phyloP scores from a whole-genome alignment of 805 yeast genomes.

The Saccharomycopsis guyanensis region DNA sequence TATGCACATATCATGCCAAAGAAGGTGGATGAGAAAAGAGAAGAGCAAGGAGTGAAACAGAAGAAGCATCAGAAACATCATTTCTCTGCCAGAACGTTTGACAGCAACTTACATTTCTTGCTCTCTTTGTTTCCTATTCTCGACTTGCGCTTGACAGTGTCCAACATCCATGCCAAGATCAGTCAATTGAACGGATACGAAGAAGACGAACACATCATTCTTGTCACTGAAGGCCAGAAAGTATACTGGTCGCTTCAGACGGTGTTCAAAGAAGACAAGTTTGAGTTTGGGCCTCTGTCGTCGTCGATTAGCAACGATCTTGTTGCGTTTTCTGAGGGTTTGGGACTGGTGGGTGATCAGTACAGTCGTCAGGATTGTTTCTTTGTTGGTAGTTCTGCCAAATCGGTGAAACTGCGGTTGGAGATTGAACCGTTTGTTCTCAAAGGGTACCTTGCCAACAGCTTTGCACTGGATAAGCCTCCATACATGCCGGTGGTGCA shows the following conservation, averaged over 20 bases:
- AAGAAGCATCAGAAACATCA: too few species aligned
- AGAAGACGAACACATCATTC: constrained; percentile 1
- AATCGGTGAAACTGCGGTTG: background rate
- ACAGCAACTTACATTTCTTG: background rate
- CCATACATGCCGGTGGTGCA: constrained; percentile 15
- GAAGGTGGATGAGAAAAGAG: background rate
- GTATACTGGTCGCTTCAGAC: constrained; percentile 8
- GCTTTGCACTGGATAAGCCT: background rate
- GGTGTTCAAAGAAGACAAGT: background rate
- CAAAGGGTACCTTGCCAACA: constrained; percentile 8
- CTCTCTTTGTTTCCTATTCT: background rate
- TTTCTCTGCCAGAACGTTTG: background rate
- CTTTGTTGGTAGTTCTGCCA: background rate
- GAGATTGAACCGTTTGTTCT: constrained; percentile 1
- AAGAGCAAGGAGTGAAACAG: background rate
- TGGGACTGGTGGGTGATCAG: background rate
- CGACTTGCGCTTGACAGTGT: background rate
- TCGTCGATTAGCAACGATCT: constrained; percentile 3
- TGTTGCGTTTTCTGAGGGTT: background rate
- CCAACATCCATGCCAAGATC: background rate
- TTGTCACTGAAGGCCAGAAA: constrained; percentile 9
- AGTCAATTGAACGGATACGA: background rate
- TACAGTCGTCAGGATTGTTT: constrained; percentile 3
- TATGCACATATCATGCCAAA: background rate
- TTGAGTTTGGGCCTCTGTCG: background rate